Conservation (phyloP, 192 early-diverging fungal genomes). For the Umbelopsis isabellina region DNA sequence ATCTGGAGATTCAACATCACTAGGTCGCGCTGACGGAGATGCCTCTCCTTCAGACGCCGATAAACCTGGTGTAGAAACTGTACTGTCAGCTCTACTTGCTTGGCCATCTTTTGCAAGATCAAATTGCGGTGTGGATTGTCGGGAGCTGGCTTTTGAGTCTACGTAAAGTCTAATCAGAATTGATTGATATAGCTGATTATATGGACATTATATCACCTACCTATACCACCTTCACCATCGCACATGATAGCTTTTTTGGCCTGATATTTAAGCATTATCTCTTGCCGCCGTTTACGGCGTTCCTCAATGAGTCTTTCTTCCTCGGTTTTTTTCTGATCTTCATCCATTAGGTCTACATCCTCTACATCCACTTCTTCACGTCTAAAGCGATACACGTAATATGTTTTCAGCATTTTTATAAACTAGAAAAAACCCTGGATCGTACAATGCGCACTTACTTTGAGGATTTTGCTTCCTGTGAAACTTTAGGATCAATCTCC, state of each 20-base stretch:
- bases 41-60: slow-evolving; percentile 32
- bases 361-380: not conserved
- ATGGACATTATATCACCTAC: not conserved
- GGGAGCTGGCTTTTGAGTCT: slow-evolving; percentile 12
- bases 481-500: too few relatives aligned
- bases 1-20: slow-evolving; percentile 35
- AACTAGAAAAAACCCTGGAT: not conserved
- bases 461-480: too few relatives aligned
- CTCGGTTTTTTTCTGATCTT: slow-evolving; percentile 66
- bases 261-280: slow-evolving; percentile 75
- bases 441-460: too few relatives aligned
- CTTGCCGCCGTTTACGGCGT: slow-evolving; percentile 74
- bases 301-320: slow-evolving; percentile 85
- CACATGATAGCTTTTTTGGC: not conserved
- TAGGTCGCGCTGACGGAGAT: slow-evolving; percentile 29
- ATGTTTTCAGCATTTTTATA: not conserved
- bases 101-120: slow-evolving; percentile 37
- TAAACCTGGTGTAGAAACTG: slow-evolving; percentile 27
- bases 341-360: slow-evolving; percentile 33
- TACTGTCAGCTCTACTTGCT: slow-evolving; percentile 28
- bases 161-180: slow-evolving; percentile 15
- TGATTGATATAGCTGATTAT: not conserved
- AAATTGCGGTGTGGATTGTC: slow-evolving; percentile 28
- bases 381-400: not conserved
- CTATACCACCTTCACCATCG: not conserved